Conservation (phyloP, 2,329 filamentous ascomycete species). For the Neofusicoccum umdonicola region DNA sequence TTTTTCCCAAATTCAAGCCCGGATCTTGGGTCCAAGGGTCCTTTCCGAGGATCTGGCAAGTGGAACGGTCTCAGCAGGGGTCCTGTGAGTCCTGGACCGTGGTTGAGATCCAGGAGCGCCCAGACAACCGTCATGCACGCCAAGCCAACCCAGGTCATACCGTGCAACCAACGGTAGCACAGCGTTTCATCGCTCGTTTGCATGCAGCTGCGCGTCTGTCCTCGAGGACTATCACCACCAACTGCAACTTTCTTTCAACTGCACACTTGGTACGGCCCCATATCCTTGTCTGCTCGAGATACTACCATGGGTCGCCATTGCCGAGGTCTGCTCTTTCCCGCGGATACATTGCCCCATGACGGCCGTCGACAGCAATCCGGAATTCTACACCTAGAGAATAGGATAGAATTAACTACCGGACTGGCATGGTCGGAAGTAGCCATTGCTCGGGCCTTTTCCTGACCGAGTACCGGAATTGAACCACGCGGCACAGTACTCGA, state of each 20-base stretch:
- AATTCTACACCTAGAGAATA: no score
- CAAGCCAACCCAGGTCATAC: background rate
- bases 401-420: no score
- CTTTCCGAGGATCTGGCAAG: background rate
- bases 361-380: no score
- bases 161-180: background rate
- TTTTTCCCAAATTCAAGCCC: background rate
- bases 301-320: background rate
- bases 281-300: background rate
- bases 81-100: background rate
- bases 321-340: no score
- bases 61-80: slow-evolving; percentile 11
- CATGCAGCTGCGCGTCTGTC: background rate
- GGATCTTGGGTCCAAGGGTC: background rate
- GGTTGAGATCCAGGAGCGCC: background rate
- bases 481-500: background rate
- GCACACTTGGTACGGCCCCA: background rate
- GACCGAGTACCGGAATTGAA: background rate
- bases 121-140: slow-evolving; percentile 4
- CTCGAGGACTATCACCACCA: background rate
- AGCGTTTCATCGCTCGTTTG: background rate
- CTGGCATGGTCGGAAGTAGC: background rate
- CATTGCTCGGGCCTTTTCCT: background rate
- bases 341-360: background rate
- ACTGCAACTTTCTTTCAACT: background rate